Conservation (phyloP, 1,139 yeast species). For the Suhomyces anneliseae region DNA sequence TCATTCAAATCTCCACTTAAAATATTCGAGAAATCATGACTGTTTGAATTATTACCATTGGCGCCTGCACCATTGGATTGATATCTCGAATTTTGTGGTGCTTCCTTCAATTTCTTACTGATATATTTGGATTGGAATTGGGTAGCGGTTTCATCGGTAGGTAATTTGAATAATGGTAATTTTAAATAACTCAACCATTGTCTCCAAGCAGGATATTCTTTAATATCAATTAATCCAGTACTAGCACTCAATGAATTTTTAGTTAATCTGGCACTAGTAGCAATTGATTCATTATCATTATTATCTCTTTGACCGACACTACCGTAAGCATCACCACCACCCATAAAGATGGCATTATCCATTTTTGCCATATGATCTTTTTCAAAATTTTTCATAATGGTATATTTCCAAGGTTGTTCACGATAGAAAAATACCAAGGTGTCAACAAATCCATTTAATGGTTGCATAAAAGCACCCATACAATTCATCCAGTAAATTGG, state of each 20-base stretch:
- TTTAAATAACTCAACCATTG: conserved; percentile 30
- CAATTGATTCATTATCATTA: conserved; percentile 22
- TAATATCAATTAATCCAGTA: conserved; percentile 24
- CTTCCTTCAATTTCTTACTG: conserved; percentile 14
- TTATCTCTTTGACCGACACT: conserved; percentile 4
- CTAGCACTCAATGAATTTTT: conserved; percentile 29
- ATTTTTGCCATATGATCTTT: conserved; percentile 32
- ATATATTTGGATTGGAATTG: conserved; percentile 29
- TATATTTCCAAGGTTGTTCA: conserved; percentile 73
- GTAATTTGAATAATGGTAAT: conserved; percentile 47
- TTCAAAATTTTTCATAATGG: conserved; percentile 43
- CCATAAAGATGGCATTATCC: conserved; percentile 20
- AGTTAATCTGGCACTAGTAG: conserved; percentile 29
- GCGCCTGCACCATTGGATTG: conserved; percentile 13
- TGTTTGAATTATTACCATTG: conserved; percentile 4
- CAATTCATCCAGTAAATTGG: conserved; percentile 67
- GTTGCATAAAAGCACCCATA: conserved; percentile 74
- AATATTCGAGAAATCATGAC: conserved; percentile 42
- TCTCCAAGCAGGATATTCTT: conserved; percentile 37
- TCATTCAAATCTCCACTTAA: conserved; percentile 31
- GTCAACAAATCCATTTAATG: conserved; percentile 78
- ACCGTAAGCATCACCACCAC: conserved; percentile 1
- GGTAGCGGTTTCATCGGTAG: conserved; percentile 35
- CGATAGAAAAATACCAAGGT: conserved; percentile 71
- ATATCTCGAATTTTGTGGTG: not conserved